Evolutionary conservation across 305 asterid species (phyloP), one percentile per base, ranked within the genome.

Genomic region (Striga hermonthica): DNA sequence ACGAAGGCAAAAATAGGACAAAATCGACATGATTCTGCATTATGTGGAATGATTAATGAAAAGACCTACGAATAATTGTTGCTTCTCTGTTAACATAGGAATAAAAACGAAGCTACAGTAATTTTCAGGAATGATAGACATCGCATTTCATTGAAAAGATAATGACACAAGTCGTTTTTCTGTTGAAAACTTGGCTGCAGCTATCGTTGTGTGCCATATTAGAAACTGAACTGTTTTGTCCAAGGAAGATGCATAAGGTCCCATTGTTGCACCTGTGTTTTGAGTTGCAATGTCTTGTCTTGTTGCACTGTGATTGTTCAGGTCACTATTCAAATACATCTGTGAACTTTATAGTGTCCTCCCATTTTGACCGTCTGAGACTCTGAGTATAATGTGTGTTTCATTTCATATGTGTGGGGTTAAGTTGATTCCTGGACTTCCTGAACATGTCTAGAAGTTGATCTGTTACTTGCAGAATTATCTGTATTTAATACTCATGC

Each of bases 111-210:
- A 57, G 12, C 48, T 50, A 37, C 47, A 38, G 40, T 44, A 14
- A 45, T 15, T 43, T 22, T 45, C 13, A 38, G 37, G 34, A 34
- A 57, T 41, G 58, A 44, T 22, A 36, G 31, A 60, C 53, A 60
- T 60, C 47, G 43, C 16, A 41, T 41, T 6, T 49, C 53, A n/a
- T 55, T 37, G 9, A 16, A 40, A 22, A 14, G 41, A 55, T 54
- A 48, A 48, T 47, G 7, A 58, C 11, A 3, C 13, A 11, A 9
- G 13, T 55, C 1, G 1, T 36, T 13, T 41, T 45, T 4, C 11
- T 45, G 44, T 39, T 39, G 44, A 8, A 39, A 39, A 39, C 9
- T 65, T 11, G 48, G 16, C 55, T 54, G 50, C 69, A 66, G 13
- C 41, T 55, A 66, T 54, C n/a, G 22, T 9, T 63, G 22, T 47